Evolutionary conservation across 139 green algal genomes (phyloP), one percentile per base, ranked within the genome.

Genomic region (Desmodesmus armatus): DNA sequence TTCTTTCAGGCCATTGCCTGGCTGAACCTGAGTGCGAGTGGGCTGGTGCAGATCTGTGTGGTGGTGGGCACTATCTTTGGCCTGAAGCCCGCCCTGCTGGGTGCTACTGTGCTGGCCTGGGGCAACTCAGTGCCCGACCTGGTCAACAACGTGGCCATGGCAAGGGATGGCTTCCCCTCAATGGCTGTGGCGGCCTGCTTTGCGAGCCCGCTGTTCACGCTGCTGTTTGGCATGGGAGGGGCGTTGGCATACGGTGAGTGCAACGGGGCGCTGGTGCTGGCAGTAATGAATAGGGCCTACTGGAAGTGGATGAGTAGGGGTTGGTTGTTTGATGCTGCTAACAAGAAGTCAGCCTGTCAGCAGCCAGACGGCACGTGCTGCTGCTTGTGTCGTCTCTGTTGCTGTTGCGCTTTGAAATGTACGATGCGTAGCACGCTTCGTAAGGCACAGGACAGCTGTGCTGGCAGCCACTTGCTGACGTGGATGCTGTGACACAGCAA

Each of bases 101-200:
- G 89, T 2, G 84, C 80, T 17, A 95, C 91, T 5, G 82, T 94
- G 35, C 85, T 96, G 40, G 89, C 92, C 3, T 80, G 47, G 4
- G 91, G 91, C 47, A 93, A 93, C 85, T 87, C 63, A 33, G 66
- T 90, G 1, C 85, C 84, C 29, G 93, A 96, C 89, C 60, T 92
- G 11, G 83, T 91, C 58, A 86, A 84, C 53, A 93, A 93, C 83
- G 21, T 91, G 13, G 83, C 91, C 21, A 75, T 96, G 25, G 91
- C 91, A 25, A 74, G 86, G 5, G 63, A 78, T 35, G 88, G 87
- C 23, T 80, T 87, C 49, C 89, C 89, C 2, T 88, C 88, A 15
- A 94, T 93, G 90, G 92, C 92, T 58, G 84, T 95, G 37, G 89
- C 92, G 0, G 92, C 92, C 0, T 93, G 89, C 82, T 93, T 95